Evolutionary conservation across 768 basidiomycete species (phyloP).

Genomic region (Dacryopinax primogenitus): DNA sequence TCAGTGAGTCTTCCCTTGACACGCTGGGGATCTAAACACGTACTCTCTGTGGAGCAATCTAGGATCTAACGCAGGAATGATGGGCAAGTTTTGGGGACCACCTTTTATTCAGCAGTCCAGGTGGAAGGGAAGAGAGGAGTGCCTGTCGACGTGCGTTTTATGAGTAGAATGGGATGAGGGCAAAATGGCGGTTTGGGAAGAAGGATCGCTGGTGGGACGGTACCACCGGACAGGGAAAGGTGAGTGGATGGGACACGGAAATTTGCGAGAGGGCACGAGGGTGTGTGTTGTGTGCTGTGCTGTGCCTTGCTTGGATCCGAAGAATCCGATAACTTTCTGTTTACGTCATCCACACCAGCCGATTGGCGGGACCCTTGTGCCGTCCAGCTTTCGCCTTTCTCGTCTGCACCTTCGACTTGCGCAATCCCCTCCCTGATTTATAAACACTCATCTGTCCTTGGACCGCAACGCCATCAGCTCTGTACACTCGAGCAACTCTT

Average conservation of each 20-base stretch:
- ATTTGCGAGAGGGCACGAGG: not conserved
- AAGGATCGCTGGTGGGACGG: not conserved
- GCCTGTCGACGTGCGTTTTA: not conserved
- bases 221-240: not conserved
- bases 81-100: slow-evolving; percentile 8
- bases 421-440: not conserved
- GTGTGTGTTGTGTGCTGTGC: too few relatives aligned
- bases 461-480: slow-evolving; percentile 1
- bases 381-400: not conserved
- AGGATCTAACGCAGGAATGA: slow-evolving; percentile 9
- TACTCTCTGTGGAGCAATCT: slow-evolving; percentile 9
- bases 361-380: not conserved
- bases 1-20: not conserved
- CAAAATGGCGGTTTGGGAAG: not conserved
- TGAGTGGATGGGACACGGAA: not conserved
- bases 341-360: slow-evolving; percentile 2
- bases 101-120: slow-evolving; percentile 6
- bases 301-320: slow-evolving; percentile 6
- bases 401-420: not conserved
- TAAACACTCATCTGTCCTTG: slow-evolving; percentile 7
- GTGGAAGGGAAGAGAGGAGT: too few relatives aligned
- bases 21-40: not conserved
- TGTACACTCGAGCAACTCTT: not conserved
- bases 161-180: not conserved
- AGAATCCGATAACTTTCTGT: not conserved